Base-by-base conservation (phyloP, 768 basidiomycete genomes). In the Mycena maculata region DNA sequence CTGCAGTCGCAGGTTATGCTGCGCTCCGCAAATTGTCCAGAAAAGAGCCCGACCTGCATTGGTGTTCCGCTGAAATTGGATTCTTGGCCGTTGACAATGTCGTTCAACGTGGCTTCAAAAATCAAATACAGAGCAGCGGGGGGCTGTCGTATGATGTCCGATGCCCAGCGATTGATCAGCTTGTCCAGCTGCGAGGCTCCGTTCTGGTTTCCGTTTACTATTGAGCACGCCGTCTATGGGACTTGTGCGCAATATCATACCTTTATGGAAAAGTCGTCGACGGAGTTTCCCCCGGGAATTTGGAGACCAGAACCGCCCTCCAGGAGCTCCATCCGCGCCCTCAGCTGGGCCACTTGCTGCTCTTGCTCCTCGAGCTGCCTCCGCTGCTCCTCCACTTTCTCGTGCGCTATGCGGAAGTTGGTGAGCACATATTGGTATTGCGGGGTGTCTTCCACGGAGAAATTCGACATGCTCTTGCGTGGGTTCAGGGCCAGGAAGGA, bases 251-350 rank as follows among this genome's bases (percentile, higher is more conserved):
- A 16, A 59, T n/a, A 59, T 75, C 86, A 18, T 58, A 91, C 93
- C 83, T 89, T 92, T 81, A 96, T 94, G 6, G 93, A 94, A 77
- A 94, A 95, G 76, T 96, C 93, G 74, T 94, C 94, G 49, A 94
- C 84, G 0, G 92, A 90, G 73, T 85, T 88, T 27, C 87, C 87
- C 65, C 87, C 81, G 33, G 75, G 76, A 50, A 79, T 73, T 58
- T 78, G 80, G 42, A 79, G 71, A 30, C 84, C 82, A 36, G 83
- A 75, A 16, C 86, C 83, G 15, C 93, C 94, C 77, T 96, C 93
- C 52, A 95, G 83, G 9, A 89, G 76, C 10, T 88, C 84, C 70
- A 96, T 93, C 39, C 92, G 88, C 2, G 84, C 84, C 47, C 91
- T 84, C 28, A 95, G 84, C 42, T 84, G 80, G 1, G 92, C 94